phyloP scores from a whole-genome alignment of 1,284 basidiomycete species.

The Mycosarcoma mackinlayi region DNA sequence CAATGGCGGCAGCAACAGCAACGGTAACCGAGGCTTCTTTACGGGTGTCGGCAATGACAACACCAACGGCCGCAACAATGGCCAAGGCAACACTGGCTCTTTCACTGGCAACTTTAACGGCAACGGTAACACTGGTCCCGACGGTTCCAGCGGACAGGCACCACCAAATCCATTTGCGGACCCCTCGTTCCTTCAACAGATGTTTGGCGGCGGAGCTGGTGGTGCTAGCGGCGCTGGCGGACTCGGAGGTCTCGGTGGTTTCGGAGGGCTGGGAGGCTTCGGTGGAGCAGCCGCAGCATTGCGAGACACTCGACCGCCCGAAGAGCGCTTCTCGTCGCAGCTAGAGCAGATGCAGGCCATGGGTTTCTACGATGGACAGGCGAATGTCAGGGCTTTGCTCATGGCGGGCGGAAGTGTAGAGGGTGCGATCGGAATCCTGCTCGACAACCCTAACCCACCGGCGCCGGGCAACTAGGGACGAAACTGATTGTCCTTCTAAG shows the following conservation, averaged over 20 bases:
- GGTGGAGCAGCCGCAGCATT: slow-evolving; percentile 26
- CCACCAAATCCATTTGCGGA: slow-evolving; percentile 33
- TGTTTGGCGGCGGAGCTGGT: slow-evolving; percentile 44
- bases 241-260: slow-evolving; percentile 38
- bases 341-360: slow-evolving; percentile 65
- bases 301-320: slow-evolving; percentile 56
- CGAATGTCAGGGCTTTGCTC: slow-evolving; percentile 61
- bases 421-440: slow-evolving; percentile 57
- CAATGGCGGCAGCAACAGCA: slow-evolving; percentile 22
- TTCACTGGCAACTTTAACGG: too few species aligned
- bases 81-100: slow-evolving; percentile 13
- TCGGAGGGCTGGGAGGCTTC: slow-evolving; percentile 26
- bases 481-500: too few species aligned
- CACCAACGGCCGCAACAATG: slow-evolving; percentile 18
- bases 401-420: slow-evolving; percentile 63
- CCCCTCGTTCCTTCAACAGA: slow-evolving; percentile 42
- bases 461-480: too few species aligned
- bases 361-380: slow-evolving; percentile 63
- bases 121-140: slow-evolving; percentile 12
- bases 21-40: slow-evolving; percentile 17
- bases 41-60: slow-evolving; percentile 10
- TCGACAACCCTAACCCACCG: slow-evolving; percentile 53
- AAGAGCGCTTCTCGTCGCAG: slow-evolving; percentile 63
- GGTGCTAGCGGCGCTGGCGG: slow-evolving; percentile 39
- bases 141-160: slow-evolving; percentile 12